phyloP scores from a whole-genome alignment of 495 filamentous ascomycete species.

The Tuber indicum region DNA sequence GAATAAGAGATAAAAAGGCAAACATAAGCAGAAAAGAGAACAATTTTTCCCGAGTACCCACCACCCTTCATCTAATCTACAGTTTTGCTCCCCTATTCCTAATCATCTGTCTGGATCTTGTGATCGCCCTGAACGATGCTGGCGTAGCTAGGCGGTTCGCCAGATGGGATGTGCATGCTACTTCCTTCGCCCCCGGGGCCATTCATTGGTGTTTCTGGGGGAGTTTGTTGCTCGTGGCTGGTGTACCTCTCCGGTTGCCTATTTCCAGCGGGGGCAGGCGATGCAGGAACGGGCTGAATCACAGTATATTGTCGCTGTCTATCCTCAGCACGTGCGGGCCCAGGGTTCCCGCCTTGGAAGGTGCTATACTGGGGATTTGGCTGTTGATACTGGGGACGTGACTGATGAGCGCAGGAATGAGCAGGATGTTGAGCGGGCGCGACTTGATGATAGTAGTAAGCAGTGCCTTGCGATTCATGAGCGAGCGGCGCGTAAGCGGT shows the following conservation, averaged over 20 bases:
- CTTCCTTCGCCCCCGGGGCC: constrained; percentile 43
- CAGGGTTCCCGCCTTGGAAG: constrained; percentile 33
- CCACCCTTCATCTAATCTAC: constrained; percentile 2
- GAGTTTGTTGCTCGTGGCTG: constrained; percentile 37
- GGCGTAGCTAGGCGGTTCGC: constrained; percentile 68
- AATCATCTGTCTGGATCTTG: constrained; percentile 73
- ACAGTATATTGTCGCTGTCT: constrained; percentile 43
- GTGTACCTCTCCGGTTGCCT: constrained; percentile 32
- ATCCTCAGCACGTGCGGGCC: constrained; percentile 39
- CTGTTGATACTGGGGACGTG: constrained; percentile 41
- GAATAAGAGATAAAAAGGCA: not conserved
- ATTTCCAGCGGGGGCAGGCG: constrained; percentile 33
- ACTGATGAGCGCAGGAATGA: constrained; percentile 45
- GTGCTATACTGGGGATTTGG: constrained; percentile 43
- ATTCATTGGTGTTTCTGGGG: constrained; percentile 37
- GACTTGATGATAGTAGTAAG: constrained; percentile 43
- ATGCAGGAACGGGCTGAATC: not conserved
- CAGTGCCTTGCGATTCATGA: constrained; percentile 50
- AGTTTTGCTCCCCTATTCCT: constrained; percentile 25
- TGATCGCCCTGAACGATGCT: constrained; percentile 81
- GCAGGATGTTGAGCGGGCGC: constrained; percentile 30
- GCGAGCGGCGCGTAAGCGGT: constrained; percentile 58
- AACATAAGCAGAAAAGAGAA: not conserved
- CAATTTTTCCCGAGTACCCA: not conserved
- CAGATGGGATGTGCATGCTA: constrained; percentile 39